Evolutionary conservation across 768 basidiomycete species (phyloP).

Genomic region (Trametes sanguinea): DNA sequence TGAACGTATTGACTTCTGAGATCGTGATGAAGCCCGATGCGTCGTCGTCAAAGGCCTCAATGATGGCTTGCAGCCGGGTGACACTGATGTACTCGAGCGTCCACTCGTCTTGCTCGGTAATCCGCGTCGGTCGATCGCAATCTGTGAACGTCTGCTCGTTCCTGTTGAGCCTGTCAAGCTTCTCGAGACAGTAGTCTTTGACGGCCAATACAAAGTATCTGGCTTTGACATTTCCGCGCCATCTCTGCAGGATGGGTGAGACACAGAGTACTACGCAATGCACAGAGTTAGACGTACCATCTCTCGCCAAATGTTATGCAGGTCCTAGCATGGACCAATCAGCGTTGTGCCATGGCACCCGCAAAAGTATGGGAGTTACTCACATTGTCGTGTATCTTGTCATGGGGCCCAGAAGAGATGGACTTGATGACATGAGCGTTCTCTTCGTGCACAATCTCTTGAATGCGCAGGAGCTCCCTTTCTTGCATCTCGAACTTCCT

Average conservation of each 20-base stretch:
- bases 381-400: conserved; percentile 43
- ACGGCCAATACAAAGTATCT: conserved; percentile 49
- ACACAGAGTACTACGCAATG: neutral
- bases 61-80: conserved; percentile 34
- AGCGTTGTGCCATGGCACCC: neutral
- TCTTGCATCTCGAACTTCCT: conserved; percentile 50
- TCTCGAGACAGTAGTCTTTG: conserved; percentile 38
- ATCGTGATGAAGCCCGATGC: conserved; percentile 40
- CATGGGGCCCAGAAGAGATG: conserved; percentile 46
- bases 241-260: conserved; percentile 36
- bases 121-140: conserved; percentile 6
- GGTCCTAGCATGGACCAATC: conserved; percentile 38
- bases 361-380: conserved; percentile 8
- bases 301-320: conserved; percentile 52
- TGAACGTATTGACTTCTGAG: conserved; percentile 37
- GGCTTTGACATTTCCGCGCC: conserved; percentile 56
- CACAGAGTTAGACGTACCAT: conserved; percentile 40
- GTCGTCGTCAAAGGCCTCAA: conserved; percentile 44
- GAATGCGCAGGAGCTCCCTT: conserved; percentile 38
- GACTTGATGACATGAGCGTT: conserved; percentile 42
- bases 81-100: conserved; percentile 37
- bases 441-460: conserved; percentile 35
- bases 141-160: conserved; percentile 9
- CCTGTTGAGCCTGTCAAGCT: conserved; percentile 21
- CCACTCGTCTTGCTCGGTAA: conserved; percentile 35